phyloP scores from a whole-genome alignment of 1,139 yeast species.

The Zhuliangozyma parablackwelliae region DNA sequence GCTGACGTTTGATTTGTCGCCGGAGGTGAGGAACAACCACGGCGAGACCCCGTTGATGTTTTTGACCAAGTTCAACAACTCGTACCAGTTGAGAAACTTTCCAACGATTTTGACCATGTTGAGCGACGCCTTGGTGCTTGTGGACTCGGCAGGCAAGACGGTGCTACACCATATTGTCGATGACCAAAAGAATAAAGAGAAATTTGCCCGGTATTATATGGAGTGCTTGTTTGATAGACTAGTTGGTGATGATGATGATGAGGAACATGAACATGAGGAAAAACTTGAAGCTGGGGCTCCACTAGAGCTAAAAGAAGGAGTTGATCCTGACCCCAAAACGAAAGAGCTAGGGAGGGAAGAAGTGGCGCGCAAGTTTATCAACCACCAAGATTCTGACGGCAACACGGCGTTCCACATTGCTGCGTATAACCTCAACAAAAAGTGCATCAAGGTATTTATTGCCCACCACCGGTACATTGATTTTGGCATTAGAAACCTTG shows the following conservation, averaged over 20 bases:
- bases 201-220: constrained; percentile 77
- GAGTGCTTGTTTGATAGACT: constrained; percentile 68
- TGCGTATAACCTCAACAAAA: constrained; percentile 68
- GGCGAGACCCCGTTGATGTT: constrained; percentile 92
- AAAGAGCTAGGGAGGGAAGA: constrained; percentile 15
- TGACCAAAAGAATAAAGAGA: constrained; percentile 50
- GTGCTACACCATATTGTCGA: constrained; percentile 70
- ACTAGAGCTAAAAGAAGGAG: not conserved
- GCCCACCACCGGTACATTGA: constrained; percentile 71
- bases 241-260: constrained; percentile 11
- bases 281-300: not conserved
- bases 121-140: constrained; percentile 70
- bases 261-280: constrained; percentile 12
- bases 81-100: constrained; percentile 72
- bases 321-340: constrained; percentile 14
- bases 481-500: constrained; percentile 56
- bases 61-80: constrained; percentile 84
- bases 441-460: constrained; percentile 68
- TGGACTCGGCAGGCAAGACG: constrained; percentile 68
- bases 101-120: constrained; percentile 66
- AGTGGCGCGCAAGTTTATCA: constrained; percentile 61
- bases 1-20: constrained; percentile 47
- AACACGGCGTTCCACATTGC: constrained; percentile 86
- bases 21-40: constrained; percentile 56
- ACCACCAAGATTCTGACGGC: constrained; percentile 78